Evolutionary conservation across 2,329 filamentous ascomycete genomes (phyloP), one percentile per base, ranked within the genome.

Genomic region (Tolypocladium paradoxum): DNA sequence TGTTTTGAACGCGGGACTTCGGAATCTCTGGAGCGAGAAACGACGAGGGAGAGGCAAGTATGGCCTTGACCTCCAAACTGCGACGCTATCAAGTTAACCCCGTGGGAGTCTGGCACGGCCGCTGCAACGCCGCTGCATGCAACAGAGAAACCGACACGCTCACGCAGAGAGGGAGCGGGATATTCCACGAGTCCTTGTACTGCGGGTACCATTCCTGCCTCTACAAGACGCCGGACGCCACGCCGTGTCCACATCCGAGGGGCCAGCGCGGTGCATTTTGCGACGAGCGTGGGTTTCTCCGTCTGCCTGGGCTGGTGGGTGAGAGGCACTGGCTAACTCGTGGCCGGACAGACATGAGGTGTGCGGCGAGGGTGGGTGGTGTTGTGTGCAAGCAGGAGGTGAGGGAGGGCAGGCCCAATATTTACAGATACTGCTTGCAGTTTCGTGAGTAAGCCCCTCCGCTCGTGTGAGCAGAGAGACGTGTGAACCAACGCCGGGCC

Each of bases 171-270:
- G 49, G 37, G 16, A 11, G 37, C 14, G 40, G 12, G 5, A 24
- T 20, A 6, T 29, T 29, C 20, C 38, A 37, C 20, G 49, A 51
- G 37, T 52, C 49, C 4, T 11, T 51, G 36, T 50, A 55, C 43
- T 56, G 55, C 38, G 4, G 36, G 20, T 4, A 36, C 3, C 55
- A 56, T 20, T 33, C 49, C 16, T 56, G 55, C 18, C 51, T 52
- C 18, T 53, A 20, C 34, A 51, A 6, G 49, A 53, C 24, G 22
- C 27, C 43, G 18, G 43, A 43, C 18, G 35, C n/a, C 14, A 12
- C 51, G 27, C 35, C 40, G 37, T 53, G 51, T 31, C 51, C 12
- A 20, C n/a, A n/a, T 2, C 46, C 51, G 7, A n/a, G 22, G 46
- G 24, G 27, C 6, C n/a, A 2, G 24, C 12, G 2, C 18, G 24